Evolutionary conservation across 768 basidiomycete genomes (phyloP).

Genomic region (Lactarius psammicola): DNA sequence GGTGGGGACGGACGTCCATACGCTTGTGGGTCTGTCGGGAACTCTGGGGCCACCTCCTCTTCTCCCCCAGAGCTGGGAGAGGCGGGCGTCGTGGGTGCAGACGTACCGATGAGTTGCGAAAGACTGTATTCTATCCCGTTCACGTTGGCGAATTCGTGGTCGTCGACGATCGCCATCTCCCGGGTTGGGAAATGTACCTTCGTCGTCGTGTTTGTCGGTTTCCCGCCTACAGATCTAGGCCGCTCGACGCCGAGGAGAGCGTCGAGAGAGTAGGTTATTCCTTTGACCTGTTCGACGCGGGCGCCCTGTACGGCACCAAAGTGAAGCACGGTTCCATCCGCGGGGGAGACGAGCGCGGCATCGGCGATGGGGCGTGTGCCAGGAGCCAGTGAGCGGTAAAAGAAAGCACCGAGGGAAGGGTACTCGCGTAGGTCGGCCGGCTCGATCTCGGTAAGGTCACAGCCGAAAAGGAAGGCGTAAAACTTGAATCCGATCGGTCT

Average conservation of each 20-base stretch:
- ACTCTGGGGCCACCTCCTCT: slow-evolving; percentile 24
- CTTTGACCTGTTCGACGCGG: slow-evolving; percentile 95
- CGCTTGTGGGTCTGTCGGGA: slow-evolving; percentile 25
- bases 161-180: slow-evolving; percentile 66
- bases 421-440: slow-evolving; percentile 74
- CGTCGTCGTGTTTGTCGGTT: slow-evolving; percentile 23
- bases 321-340: slow-evolving; percentile 90
- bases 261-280: slow-evolving; percentile 93
- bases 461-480: slow-evolving; percentile 88
- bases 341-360: slow-evolving; percentile 73
- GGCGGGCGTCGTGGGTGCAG: slow-evolving; percentile 40
- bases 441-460: slow-evolving; percentile 91
- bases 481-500: slow-evolving; percentile 85
- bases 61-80: slow-evolving; percentile 31
- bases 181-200: slow-evolving; percentile 42
- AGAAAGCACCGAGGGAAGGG: slow-evolving; percentile 89
- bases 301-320: slow-evolving; percentile 79
- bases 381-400: slow-evolving; percentile 82
- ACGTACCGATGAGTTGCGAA: slow-evolving; percentile 77
- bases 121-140: slow-evolving; percentile 97
- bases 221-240: slow-evolving; percentile 41
- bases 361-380: slow-evolving; percentile 74
- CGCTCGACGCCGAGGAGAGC: slow-evolving; percentile 81
- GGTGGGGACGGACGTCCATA: slow-evolving; percentile 32
- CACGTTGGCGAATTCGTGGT: slow-evolving; percentile 91